Evolutionary conservation across 768 basidiomycete genomes (phyloP).

Genomic region (Lentinula guzmanii): DNA sequence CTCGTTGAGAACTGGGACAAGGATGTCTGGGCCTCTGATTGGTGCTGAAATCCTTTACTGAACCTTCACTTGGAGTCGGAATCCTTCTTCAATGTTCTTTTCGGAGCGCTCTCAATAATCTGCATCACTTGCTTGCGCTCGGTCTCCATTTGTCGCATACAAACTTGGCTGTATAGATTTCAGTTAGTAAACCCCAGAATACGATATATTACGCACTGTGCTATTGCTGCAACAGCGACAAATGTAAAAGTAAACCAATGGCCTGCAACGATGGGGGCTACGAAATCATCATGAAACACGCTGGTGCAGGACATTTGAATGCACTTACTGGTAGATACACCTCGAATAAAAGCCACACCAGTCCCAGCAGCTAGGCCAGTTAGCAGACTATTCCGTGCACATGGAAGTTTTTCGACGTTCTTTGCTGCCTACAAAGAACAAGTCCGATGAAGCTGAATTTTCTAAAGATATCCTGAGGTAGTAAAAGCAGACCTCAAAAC

Average conservation of each 20-base stretch:
- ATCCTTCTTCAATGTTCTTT: conserved; percentile 41
- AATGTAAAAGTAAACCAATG: conserved; percentile 82
- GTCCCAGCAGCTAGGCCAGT: conserved; percentile 76
- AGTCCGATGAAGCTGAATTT: not conserved
- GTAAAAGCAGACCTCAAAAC: not conserved
- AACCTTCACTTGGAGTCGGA: conserved; percentile 4
- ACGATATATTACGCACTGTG: conserved; percentile 46
- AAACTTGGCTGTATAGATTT: conserved; percentile 46
- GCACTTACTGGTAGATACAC: conserved; percentile 54
- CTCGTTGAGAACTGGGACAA: conserved; percentile 77
- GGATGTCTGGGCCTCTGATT: conserved; percentile 51
- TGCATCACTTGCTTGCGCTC: conserved; percentile 51
- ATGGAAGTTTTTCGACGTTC: conserved; percentile 48
- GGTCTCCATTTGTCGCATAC: conserved; percentile 46
- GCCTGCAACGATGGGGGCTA: conserved; percentile 61
- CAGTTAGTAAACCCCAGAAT: not conserved
- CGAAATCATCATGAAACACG: not conserved
- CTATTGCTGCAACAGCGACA: conserved; percentile 55
- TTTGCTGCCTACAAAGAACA: not conserved
- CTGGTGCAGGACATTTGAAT: not conserved
- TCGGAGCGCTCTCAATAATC: conserved; percentile 58
- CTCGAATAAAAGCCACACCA: conserved; percentile 72
- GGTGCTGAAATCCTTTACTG: conserved; percentile 17
- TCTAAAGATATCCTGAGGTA: not conserved
- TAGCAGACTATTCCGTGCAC: conserved; percentile 69